Percentiles rank a stretch among this genome's conserved stretches.
Conservation (phyloP, 225 moss, liverwort and hornwort genomes). For the Lunularia cruciata region DNA sequence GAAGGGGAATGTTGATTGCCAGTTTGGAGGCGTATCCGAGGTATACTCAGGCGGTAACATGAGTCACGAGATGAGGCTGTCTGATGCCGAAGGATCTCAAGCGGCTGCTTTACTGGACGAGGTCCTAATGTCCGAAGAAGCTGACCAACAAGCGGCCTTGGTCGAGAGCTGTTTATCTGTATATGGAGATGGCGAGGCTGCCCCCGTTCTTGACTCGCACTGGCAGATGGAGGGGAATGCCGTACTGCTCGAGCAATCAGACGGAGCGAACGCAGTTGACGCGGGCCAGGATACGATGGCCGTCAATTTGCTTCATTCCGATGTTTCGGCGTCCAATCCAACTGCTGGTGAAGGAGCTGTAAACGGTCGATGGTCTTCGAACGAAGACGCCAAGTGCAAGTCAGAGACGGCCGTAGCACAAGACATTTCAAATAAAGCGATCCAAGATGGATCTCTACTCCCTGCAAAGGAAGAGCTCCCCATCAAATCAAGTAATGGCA, state of each 20-base stretch:
- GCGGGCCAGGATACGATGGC: neutral
- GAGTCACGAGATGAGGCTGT: slow-evolving; percentile 12
- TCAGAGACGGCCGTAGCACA: neutral
- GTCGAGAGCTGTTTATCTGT: neutral
- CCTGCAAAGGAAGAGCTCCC: slow-evolving; percentile 7
- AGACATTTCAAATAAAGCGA: neutral
- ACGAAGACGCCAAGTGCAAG: neutral
- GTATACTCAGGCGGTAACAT: slow-evolving; percentile 10
- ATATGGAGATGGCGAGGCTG: neutral
- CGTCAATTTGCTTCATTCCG: neutral
- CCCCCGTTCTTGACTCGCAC: neutral
- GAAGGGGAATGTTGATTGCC: slow-evolving; percentile 2
- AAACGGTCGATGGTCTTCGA: neutral
- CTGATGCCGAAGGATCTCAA: slow-evolving; percentile 31
- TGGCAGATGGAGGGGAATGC: slow-evolving; percentile 10
- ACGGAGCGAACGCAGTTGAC: neutral
- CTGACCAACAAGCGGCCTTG: slow-evolving; percentile 16
- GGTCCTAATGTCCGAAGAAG: slow-evolving; percentile 42
- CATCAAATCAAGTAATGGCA: neutral
- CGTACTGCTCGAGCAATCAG: neutral
- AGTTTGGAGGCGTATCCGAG: slow-evolving; percentile 11
- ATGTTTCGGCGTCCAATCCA: neutral
- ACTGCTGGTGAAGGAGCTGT: neutral
- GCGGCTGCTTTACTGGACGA: slow-evolving; percentile 37
- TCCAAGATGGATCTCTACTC: neutral